A percentile compares a stretch with the other conserved stretches of the same genome.
Evolutionary conservation across 2,329 filamentous ascomycete genomes (phyloP).

Genomic region (Huntiella omanensis): DNA sequence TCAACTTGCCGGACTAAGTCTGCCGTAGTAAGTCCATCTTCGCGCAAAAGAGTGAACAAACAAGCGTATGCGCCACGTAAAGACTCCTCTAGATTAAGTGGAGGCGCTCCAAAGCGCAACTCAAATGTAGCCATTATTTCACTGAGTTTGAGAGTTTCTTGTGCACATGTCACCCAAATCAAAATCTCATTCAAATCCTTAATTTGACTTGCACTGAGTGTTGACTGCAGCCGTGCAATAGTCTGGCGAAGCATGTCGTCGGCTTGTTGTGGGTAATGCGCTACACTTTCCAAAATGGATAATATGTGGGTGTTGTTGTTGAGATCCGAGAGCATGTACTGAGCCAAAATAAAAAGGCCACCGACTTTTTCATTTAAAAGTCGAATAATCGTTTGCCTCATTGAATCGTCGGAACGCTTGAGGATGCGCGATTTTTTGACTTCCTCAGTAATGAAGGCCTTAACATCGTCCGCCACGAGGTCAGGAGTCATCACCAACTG

Average conservation of each 20-base stretch:
- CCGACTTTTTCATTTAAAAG: conserved; percentile 24
- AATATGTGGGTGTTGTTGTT: conserved; percentile 25
- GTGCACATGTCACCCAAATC: conserved; percentile 26
- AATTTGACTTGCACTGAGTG: conserved; percentile 21
- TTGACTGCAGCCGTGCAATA: conserved; percentile 22
- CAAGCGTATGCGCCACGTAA: conserved; percentile 26
- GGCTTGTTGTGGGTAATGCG: conserved; percentile 25
- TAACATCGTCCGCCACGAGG: conserved; percentile 25
- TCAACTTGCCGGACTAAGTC: conserved; percentile 23
- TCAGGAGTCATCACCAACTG: conserved; percentile 24
- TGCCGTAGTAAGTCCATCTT: conserved; percentile 25
- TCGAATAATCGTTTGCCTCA: conserved; percentile 22
- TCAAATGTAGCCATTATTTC: conserved; percentile 25
- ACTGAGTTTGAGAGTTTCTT: conserved; percentile 24
- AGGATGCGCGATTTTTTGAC: conserved; percentile 22
- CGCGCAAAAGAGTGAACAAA: conserved; percentile 26
- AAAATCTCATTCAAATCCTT: conserved; percentile 28
- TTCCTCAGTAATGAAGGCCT: conserved; percentile 23
- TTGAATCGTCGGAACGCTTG: conserved; percentile 16
- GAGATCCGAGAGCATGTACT: conserved; percentile 31
- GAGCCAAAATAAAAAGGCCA: conserved; percentile 29
- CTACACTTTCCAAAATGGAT: conserved; percentile 25
- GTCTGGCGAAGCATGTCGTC: conserved; percentile 25
- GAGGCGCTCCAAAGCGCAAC: conserved; percentile 24
- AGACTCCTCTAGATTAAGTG: conserved; percentile 23